phyloP scores from a whole-genome alignment of 106 monocot species.

The Chionographis japonica region DNA sequence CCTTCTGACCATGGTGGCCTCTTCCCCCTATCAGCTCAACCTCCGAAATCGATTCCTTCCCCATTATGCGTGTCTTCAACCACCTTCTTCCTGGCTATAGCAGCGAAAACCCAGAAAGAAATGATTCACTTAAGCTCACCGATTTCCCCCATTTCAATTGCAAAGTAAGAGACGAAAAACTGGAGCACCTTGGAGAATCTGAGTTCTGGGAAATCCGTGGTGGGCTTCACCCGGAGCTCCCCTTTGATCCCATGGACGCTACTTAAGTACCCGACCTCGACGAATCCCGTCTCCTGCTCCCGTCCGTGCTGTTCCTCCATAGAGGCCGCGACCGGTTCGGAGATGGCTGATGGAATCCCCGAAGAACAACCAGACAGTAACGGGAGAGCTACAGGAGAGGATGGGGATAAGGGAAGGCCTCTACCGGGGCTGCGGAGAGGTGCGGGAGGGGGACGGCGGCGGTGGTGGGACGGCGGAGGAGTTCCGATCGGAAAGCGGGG shows the following conservation, averaged over 20 bases:
- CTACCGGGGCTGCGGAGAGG: not conserved
- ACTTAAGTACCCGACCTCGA: constrained; percentile 46
- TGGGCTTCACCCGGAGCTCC: constrained; percentile 45
- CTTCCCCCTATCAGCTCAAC: constrained; percentile 65
- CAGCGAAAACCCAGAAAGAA: not conserved
- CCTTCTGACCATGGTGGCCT: constrained; percentile 59
- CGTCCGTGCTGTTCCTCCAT: constrained; percentile 3
- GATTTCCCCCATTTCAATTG: not conserved
- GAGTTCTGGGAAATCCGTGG: constrained; percentile 62
- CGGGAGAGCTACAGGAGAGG: not conserved
- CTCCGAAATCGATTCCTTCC: constrained; percentile 49
- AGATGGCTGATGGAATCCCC: constrained; percentile 1
- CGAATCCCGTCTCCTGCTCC: constrained; percentile 12
- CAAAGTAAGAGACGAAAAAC: not conserved
- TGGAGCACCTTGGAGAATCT: constrained; percentile 36
- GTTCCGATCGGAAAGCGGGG: not conserved
- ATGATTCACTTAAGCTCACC: not conserved
- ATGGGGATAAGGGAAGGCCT: too few species aligned
- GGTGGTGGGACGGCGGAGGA: not conserved
- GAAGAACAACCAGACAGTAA: constrained; percentile 7
- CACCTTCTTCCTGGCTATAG: constrained; percentile 82
- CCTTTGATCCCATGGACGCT: constrained; percentile 54
- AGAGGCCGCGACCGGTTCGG: not conserved
- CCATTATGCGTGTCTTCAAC: constrained; percentile 55
- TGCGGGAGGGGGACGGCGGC: not conserved